Percentiles rank a stretch among this genome's conserved stretches.
Evolutionary conservation across 177 flowering plant genomes (phyloP).

Genomic region (Telopea speciosissima): DNA sequence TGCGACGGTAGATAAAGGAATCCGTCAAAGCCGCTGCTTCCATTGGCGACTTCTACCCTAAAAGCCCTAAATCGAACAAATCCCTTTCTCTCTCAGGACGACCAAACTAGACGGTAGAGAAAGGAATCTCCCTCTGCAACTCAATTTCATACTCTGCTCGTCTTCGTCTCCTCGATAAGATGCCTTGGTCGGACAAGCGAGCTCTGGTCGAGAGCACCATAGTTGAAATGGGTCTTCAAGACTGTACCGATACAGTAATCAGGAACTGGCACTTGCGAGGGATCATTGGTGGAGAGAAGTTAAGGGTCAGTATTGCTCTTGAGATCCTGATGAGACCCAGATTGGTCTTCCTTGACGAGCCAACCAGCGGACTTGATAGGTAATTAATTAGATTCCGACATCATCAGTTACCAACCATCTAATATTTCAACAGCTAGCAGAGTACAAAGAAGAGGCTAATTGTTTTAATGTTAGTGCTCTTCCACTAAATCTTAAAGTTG

Average conservation of each 20-base stretch:
- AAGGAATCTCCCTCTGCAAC: too few species aligned
- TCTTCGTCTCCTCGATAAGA: constrained; percentile 67
- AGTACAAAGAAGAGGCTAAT: too few species aligned
- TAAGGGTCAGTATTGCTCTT: constrained; percentile 85
- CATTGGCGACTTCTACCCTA: too few species aligned
- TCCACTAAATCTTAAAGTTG: too few species aligned
- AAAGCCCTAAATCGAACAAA: too few species aligned
- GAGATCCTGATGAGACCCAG: constrained; percentile 91
- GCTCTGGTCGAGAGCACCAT: constrained; percentile 80
- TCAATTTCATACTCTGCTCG: constrained; percentile 77
- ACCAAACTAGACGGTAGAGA: too few species aligned
- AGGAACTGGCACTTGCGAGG: constrained; percentile 97
- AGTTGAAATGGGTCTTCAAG: constrained; percentile 89
- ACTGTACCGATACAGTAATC: constrained; percentile 79
- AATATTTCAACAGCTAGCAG: not conserved
- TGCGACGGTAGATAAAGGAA: too few species aligned
- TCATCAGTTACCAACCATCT: not conserved
- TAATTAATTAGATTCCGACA: constrained; percentile 12
- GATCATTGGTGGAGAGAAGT: constrained; percentile 92
- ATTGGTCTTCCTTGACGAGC: constrained; percentile 91
- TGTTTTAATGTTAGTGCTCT: too few species aligned
- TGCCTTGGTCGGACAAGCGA: constrained; percentile 59
- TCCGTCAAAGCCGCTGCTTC: too few species aligned
- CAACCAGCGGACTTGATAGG: constrained; percentile 98
- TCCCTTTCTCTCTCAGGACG: too few species aligned